A percentile compares a stretch with the other conserved stretches of the same genome.
Evolutionary conservation across 2,329 filamentous ascomycete species (phyloP).

Genomic region (Ophiostoma montium): DNA sequence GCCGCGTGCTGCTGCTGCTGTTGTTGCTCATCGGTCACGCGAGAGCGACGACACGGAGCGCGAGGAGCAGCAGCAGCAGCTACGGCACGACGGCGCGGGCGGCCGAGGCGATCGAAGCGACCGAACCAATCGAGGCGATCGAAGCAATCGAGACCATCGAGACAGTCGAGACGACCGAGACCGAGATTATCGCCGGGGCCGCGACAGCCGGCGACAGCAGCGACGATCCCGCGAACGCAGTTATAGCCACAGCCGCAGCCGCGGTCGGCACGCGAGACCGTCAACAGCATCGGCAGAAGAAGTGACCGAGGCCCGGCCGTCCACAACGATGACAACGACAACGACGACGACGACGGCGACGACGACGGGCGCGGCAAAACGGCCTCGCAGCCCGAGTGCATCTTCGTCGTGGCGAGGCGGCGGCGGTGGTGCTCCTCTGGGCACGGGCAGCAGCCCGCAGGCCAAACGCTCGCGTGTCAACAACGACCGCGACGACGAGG

Average conservation of each 20-base stretch:
- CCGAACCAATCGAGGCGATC: neutral
- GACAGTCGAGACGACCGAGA: neutral
- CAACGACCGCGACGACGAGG: constrained; percentile 9
- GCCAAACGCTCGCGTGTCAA: constrained; percentile 6
- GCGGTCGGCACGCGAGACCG: neutral
- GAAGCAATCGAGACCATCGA: neutral
- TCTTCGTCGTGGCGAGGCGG: neutral
- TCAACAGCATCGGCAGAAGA: neutral
- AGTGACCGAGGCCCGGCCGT: neutral
- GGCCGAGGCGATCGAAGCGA: neutral
- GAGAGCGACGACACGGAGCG: constrained; percentile 13
- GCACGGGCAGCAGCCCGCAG: neutral
- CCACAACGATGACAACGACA: too few species aligned
- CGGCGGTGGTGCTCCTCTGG: neutral
- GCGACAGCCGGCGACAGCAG: constrained; percentile 3
- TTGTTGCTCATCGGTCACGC: constrained; percentile 16
- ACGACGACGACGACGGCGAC: neutral
- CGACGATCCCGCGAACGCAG: constrained; percentile 17
- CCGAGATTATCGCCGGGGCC: neutral
- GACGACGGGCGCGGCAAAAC: neutral
- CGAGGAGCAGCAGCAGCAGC: constrained; percentile 12
- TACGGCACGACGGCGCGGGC: neutral
- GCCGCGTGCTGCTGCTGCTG: too few species aligned
- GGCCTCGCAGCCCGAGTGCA: neutral
- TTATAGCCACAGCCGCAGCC: constrained; percentile 15